Base-by-base conservation (phyloP, 192 early-diverging fungal species). In the Coemansia reversa region DNA sequence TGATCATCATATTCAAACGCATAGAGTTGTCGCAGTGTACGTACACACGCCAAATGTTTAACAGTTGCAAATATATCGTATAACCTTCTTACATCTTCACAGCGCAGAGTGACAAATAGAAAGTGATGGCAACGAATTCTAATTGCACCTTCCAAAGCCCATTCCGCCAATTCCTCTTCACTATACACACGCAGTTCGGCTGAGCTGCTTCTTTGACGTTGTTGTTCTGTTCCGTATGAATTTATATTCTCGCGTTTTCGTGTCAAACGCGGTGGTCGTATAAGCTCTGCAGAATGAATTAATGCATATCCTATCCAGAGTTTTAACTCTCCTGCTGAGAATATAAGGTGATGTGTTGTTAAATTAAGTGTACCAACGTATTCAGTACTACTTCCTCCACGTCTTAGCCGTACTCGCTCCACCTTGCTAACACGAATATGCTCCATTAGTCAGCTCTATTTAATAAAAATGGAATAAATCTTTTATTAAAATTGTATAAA, bases 281-380 rank as follows among this genome's bases (percentile, higher is more conserved):
- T 27, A 2, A 81, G 70, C 19, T 60, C 89, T 4, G 94, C 88
- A 19, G 89, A 88, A 68, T 92, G 91, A 23, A 97, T 89, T 45
- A 91, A 84, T 18, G 94, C 89, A 67, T 94, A 95, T 25, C 85
- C 85, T n/a, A 94, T 85, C 93, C 90, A 90, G 23, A 93, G 65
- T 59, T 94, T 90, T 33, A 81, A 74, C 63, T 0, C 67, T 60
- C 45, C 76, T 35, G 74, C 67, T 7, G 67, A 77, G 75, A 93
- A 94, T 35, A 92, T 85, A 24, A 95, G 58, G 74, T 92, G 90
- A 71, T 94, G 90, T 16, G 87, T 81, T 9, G 87, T 89, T 47
- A 94, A 62, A 55, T 94, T 89, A 30, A 95, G 63, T 5, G 89
- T 84, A 9, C 85, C 86, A 9, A 60, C 19, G 39, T 58, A 59